These are phyloP conservation scores for Aureobasidium zeae DNA, from an alignment of 2,329 filamentous ascomycete genomes.

Conservation along the genomic window DNA sequence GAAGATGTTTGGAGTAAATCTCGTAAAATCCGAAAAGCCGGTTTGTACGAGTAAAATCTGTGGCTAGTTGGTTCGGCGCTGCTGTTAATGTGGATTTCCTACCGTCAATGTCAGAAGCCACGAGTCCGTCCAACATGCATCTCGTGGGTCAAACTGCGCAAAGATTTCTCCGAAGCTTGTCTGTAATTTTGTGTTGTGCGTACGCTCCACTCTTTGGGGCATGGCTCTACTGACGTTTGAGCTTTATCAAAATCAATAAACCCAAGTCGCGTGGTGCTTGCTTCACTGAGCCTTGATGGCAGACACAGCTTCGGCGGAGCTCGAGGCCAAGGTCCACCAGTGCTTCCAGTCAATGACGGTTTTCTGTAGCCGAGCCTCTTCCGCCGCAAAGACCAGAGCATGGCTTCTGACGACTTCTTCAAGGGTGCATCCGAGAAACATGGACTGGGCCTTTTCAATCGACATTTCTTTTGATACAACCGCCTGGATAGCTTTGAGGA, in stretches of 20 bases:
- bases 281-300: neutral
- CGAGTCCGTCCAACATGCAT: too few species aligned
- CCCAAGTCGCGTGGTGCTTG: neutral
- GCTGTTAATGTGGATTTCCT: too few species aligned
- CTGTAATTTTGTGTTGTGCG: too few species aligned
- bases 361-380: constrained; percentile 64
- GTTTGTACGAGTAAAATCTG: neutral
- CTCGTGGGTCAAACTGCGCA: too few species aligned
- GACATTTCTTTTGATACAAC: constrained; percentile 63
- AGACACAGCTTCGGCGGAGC: neutral
- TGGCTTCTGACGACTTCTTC: constrained; percentile 86
- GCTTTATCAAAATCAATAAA: neutral
- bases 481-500: constrained; percentile 69
- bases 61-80: neutral
- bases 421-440: constrained; percentile 69
- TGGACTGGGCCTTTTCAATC: constrained; percentile 61
- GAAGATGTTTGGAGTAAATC: neutral
- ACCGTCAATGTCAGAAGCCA: too few species aligned
- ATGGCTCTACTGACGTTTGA: too few species aligned
- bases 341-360: constrained; percentile 63
- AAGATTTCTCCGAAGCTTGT: too few species aligned
- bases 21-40: too few species aligned
- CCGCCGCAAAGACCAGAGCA: constrained; percentile 86
- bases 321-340: constrained; percentile 56
- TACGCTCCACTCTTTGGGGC: too few species aligned